phyloP scores from a whole-genome alignment of 2,329 filamentous ascomycete genomes.

The Penicillium psychrosexuale region DNA sequence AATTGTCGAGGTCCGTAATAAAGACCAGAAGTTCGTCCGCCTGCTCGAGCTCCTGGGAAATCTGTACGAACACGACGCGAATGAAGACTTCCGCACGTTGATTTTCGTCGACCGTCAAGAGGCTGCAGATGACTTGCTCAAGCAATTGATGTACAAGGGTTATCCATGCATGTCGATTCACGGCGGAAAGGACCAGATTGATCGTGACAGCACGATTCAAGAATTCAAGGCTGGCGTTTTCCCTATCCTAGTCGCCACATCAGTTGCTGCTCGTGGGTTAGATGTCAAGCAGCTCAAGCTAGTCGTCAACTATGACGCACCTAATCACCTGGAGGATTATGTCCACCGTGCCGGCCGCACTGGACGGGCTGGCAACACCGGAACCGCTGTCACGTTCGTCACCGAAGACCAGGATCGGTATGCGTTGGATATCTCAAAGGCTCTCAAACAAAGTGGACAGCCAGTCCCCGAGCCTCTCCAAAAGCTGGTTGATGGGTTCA shows the following conservation, averaged over 20 bases:
- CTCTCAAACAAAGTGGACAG: constrained; percentile 86
- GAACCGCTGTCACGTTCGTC: constrained; percentile 91
- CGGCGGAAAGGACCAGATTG: constrained; percentile 88
- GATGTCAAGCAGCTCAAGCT: constrained; percentile 96
- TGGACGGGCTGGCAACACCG: constrained; percentile 88
- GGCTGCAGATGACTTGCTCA: constrained; percentile 75
- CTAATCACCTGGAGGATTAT: constrained; percentile 94
- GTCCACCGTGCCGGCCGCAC: constrained; percentile 93
- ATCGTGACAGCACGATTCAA: constrained; percentile 85
- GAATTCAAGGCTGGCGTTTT: constrained; percentile 92
- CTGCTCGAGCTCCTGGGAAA: constrained; percentile 84
- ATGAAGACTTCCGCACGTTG: constrained; percentile 84
- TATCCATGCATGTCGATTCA: constrained; percentile 93
- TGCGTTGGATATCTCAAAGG: constrained; percentile 82
- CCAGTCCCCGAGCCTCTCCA: constrained; percentile 68
- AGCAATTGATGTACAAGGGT: constrained; percentile 75
- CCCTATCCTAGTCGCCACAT: constrained; percentile 89
- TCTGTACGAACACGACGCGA: constrained; percentile 66
- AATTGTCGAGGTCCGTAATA: constrained; percentile 80
- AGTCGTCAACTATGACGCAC: constrained; percentile 92
- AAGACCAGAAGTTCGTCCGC: constrained; percentile 77
- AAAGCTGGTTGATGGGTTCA: constrained; percentile 64
- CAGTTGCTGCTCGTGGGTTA: constrained; percentile 87
- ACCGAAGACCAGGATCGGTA: constrained; percentile 90
- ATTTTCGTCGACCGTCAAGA: constrained; percentile 93